Conservation (phyloP, 257 asterid species). For the Jaltomata sinuosa region DNA sequence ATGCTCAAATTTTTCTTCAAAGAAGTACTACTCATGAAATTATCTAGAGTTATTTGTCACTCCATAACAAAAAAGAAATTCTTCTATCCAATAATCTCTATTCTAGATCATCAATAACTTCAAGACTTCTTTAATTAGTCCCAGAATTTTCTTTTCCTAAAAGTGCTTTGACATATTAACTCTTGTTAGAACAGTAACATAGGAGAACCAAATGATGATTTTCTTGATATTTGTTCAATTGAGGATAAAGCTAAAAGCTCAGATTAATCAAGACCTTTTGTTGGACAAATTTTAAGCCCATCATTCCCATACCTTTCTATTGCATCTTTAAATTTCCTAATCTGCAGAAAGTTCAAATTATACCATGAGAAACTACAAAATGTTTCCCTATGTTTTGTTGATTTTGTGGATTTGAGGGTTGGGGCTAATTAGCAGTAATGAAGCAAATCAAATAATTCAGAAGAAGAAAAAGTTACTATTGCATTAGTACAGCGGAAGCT, state of each 20-base stretch:
- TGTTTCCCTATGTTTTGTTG: too few relatives aligned
- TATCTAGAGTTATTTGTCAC: too few relatives aligned
- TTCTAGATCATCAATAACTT: neutral
- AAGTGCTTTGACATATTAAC: neutral
- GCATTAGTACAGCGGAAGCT: slow-evolving; percentile 39
- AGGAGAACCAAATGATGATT: neutral
- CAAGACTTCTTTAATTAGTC: neutral
- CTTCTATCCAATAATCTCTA: too few relatives aligned
- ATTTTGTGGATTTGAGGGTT: too few relatives aligned
- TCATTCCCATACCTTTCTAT: slow-evolving; percentile 55
- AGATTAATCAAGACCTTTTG: slow-evolving; percentile 9
- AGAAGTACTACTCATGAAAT: too few relatives aligned
- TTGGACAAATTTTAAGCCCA: slow-evolving; percentile 39
- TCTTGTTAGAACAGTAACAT: neutral
- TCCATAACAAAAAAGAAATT: too few relatives aligned
- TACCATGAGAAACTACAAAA: neutral
- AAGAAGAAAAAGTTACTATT: slow-evolving; percentile 10
- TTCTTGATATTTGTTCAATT: too few relatives aligned
- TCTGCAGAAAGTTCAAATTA: too few relatives aligned
- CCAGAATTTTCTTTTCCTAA: slow-evolving; percentile 3
- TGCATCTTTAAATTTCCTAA: too few relatives aligned
- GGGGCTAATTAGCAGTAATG: too few relatives aligned
- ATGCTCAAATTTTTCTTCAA: too few relatives aligned
- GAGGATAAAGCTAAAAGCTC: neutral
- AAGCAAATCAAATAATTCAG: too few relatives aligned